Percentiles rank a stretch among this genome's conserved stretches.
Conservation (phyloP, 345 rosid genomes). For the Salix purpurea region DNA sequence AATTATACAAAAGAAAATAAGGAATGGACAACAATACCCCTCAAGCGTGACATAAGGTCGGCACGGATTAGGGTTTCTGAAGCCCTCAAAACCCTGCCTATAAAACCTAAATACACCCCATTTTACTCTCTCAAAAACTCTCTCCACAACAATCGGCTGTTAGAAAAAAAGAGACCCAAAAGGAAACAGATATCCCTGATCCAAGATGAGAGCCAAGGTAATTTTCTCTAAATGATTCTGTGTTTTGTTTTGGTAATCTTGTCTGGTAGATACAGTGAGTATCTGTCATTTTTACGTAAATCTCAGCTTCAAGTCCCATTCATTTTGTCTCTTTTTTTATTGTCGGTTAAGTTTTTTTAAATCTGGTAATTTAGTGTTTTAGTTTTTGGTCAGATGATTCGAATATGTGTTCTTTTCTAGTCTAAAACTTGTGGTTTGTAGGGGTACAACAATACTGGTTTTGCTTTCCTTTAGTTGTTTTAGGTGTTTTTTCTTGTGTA, state of each 20-base stretch:
- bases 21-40: background rate
- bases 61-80: constrained; percentile 13
- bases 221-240: background rate
- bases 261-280: background rate
- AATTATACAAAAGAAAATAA: background rate
- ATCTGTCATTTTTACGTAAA: background rate
- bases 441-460: background rate
- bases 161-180: too few relatives aligned
- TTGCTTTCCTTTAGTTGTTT: background rate
- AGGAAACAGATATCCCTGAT: background rate
- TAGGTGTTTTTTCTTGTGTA: background rate
- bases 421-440: background rate
- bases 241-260: background rate
- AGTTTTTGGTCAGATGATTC: background rate
- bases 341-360: background rate
- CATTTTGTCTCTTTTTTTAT: background rate
- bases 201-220: constrained; percentile 21
- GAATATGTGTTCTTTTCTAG: background rate
- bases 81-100: background rate
- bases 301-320: background rate
- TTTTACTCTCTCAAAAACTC: too few relatives aligned
- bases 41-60: background rate
- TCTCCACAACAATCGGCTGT: background rate
- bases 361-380: background rate
- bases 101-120: background rate